These are phyloP conservation scores for Lindgomyces ingoldianus DNA, from an alignment of 495 filamentous ascomycete species.

Conservation along the genomic window DNA sequence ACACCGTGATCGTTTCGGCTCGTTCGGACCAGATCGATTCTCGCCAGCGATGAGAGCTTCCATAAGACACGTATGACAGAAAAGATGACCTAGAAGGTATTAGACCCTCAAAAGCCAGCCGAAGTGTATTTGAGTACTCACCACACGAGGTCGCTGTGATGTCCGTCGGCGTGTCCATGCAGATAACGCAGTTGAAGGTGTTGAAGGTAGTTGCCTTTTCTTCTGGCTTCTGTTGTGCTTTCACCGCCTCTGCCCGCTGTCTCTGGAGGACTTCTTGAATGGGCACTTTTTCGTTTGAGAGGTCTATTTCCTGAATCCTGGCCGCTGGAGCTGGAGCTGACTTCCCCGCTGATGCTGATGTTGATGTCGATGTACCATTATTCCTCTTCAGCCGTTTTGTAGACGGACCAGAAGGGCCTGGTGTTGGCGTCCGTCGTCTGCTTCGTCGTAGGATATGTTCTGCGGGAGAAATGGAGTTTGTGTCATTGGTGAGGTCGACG, in stretches of 20 bases:
- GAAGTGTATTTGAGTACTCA: constrained; percentile 55
- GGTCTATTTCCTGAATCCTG: constrained; percentile 50
- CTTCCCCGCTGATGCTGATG: too few species aligned
- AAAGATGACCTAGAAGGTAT: constrained; percentile 68
- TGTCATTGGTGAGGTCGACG: constrained; percentile 43
- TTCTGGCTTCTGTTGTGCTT: constrained; percentile 53
- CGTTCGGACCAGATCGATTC: constrained; percentile 40
- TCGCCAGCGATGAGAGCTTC: constrained; percentile 67
- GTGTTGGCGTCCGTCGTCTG: neutral
- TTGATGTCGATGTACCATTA: constrained; percentile 14
- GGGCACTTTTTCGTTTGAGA: constrained; percentile 53
- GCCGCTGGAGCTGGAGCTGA: constrained; percentile 21
- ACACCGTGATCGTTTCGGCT: constrained; percentile 39
- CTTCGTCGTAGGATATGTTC: constrained; percentile 2
- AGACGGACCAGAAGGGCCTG: constrained; percentile 29
- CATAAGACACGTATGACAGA: constrained; percentile 80
- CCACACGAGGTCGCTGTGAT: constrained; percentile 81
- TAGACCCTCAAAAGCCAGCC: constrained; percentile 1
- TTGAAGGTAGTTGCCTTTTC: constrained; percentile 58
- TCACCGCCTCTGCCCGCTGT: constrained; percentile 53
- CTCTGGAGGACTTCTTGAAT: constrained; percentile 53
- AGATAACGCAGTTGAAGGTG: constrained; percentile 74
- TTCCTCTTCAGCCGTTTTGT: constrained; percentile 44
- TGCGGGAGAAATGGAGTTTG: neutral
- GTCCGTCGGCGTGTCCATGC: constrained; percentile 74